Conservation (phyloP, 225 moss, liverwort and hornwort genomes). For the Pleurozium schreberi region DNA sequence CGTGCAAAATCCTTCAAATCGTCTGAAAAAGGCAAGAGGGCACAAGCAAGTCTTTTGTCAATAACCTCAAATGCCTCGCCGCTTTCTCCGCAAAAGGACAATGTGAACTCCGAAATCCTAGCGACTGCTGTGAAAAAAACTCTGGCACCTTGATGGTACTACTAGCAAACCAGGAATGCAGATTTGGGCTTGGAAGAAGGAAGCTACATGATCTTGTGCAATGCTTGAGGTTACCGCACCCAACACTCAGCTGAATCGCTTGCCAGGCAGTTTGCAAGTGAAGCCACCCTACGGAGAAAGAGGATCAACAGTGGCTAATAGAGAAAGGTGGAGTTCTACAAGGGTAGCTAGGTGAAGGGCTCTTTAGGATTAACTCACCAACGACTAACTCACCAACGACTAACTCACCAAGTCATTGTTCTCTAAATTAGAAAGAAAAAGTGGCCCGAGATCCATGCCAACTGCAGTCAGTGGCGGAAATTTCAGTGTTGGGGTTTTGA, state of each 20-base stretch:
- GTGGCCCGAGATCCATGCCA: neutral
- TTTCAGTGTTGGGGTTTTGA: neutral
- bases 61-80: neutral
- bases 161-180: neutral
- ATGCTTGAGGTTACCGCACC: neutral
- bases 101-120: neutral
- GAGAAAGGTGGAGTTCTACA: neutral
- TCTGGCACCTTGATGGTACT: neutral
- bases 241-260: neutral
- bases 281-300: neutral
- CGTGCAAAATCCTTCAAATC: neutral
- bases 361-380: neutral
- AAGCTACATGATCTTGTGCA: neutral
- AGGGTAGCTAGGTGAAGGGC: neutral
- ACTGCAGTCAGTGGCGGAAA: neutral
- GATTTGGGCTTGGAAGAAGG: neutral
- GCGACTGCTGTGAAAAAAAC: neutral
- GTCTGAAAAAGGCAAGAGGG: neutral
- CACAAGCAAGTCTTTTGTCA: neutral
- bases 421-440: neutral
- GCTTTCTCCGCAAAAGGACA: neutral
- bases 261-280: neutral
- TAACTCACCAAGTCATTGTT: neutral
- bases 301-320: neutral
- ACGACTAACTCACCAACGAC: neutral